A percentile compares a stretch with the other conserved stretches of the same genome.
Conservation (phyloP, 2,329 filamentous ascomycete species). For the Aaosphaeria arxii region DNA sequence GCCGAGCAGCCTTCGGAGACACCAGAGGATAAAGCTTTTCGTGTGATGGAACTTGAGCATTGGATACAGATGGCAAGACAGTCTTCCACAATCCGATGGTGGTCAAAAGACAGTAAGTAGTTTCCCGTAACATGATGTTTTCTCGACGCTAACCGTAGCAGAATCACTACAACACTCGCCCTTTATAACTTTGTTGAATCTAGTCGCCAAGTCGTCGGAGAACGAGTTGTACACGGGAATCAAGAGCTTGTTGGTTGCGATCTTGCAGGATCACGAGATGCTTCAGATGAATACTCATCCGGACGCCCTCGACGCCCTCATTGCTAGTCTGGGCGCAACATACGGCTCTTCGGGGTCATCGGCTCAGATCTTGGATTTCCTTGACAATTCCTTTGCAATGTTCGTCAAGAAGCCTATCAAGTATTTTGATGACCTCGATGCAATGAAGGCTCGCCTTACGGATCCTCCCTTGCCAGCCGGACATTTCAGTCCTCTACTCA, state of each 20-base stretch:
- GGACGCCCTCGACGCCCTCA: conserved; percentile 44
- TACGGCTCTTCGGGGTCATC: conserved; percentile 22
- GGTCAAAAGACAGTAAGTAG: conserved; percentile 61
- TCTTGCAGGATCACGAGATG: conserved; percentile 66
- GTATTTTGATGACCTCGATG: conserved; percentile 70
- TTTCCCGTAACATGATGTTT: background rate
- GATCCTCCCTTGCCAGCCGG: conserved; percentile 14
- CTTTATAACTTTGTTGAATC: conserved; percentile 67
- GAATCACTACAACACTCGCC: conserved; percentile 64
- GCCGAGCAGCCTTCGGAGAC: conserved; percentile 46
- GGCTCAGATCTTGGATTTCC: conserved; percentile 60
- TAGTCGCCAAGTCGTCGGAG: conserved; percentile 51
- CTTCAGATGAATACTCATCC: conserved; percentile 48
- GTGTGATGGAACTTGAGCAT: conserved; percentile 74
- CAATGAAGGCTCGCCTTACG: conserved; percentile 34
- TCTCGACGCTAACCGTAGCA: conserved; percentile 15
- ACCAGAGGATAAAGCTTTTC: conserved; percentile 53
- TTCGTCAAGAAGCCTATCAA: conserved; percentile 76
- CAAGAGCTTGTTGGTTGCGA: conserved; percentile 55
- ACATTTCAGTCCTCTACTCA: conserved; percentile 61
- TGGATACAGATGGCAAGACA: conserved; percentile 75
- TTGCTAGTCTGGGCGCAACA: conserved; percentile 47
- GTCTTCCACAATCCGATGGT: conserved; percentile 88
- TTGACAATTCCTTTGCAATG: conserved; percentile 79
- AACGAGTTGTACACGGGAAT: conserved; percentile 53